phyloP scores from a whole-genome alignment of 2,329 filamentous ascomycete species.

The Fusarium pseudocircinatum region DNA sequence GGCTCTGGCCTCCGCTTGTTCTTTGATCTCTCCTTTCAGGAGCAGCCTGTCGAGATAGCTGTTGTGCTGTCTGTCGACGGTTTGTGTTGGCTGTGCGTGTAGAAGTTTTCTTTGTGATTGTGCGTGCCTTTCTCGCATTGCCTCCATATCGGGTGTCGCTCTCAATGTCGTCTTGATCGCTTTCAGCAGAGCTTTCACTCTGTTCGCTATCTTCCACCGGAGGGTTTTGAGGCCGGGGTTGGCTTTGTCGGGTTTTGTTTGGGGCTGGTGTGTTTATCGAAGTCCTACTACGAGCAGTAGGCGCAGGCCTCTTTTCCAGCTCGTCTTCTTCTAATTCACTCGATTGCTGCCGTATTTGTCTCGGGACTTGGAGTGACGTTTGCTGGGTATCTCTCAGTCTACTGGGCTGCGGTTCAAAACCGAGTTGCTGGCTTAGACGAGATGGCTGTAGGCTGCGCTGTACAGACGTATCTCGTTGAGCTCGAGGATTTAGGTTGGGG shows the following conservation, averaged over 20 bases:
- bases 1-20: not conserved
- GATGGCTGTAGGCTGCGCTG: not conserved
- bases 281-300: not conserved
- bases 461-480: not conserved
- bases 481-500: not conserved
- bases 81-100: not conserved
- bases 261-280: constrained; percentile 38
- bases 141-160: not conserved
- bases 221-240: not conserved
- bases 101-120: not conserved
- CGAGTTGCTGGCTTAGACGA: not conserved
- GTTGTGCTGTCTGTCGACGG: not conserved
- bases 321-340: constrained; percentile 1
- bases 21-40: not conserved
- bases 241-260: constrained; percentile 12
- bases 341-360: not conserved
- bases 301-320: not conserved
- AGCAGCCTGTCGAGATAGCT: not conserved
- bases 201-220: not conserved
- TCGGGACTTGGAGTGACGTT: not conserved
- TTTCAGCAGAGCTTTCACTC: not conserved
- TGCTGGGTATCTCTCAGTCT: not conserved
- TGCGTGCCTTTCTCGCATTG: not conserved
- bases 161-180: not conserved
- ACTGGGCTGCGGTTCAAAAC: not conserved